Evolutionary conservation across 2,329 filamentous ascomycete genomes (phyloP).

Genomic region (Albifimbria verrucaria): DNA sequence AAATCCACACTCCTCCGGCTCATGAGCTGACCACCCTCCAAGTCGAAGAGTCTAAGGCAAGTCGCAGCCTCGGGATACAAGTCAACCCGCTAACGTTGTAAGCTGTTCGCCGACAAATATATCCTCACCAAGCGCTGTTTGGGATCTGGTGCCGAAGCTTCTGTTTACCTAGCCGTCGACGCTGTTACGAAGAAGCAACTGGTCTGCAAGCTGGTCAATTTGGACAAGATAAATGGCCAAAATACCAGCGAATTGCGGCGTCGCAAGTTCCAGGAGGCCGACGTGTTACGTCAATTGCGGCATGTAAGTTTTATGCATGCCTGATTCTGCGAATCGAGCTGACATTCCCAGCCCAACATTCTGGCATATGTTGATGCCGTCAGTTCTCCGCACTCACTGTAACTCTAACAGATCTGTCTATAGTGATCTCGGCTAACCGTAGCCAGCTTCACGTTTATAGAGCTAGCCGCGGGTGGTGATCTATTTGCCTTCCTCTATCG

Average conservation of each 20-base stretch:
- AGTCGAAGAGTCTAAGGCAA: slow-evolving; percentile 28
- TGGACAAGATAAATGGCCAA: slow-evolving; percentile 31
- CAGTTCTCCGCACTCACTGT: slow-evolving; percentile 45
- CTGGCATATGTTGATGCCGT: slow-evolving; percentile 50
- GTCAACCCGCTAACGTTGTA: slow-evolving; percentile 3
- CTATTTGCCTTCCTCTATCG: slow-evolving; percentile 45
- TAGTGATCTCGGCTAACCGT: neutral
- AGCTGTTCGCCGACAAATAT: slow-evolving; percentile 33
- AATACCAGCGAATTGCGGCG: slow-evolving; percentile 24
- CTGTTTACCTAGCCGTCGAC: slow-evolving; percentile 41
- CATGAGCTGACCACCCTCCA: slow-evolving; percentile 27
- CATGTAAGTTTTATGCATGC: slow-evolving; percentile 40
- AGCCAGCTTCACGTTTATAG: slow-evolving; percentile 51
- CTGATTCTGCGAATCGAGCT: slow-evolving; percentile 4
- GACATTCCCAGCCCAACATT: slow-evolving; percentile 47
- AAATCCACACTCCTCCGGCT: slow-evolving; percentile 19
- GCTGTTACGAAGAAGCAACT: slow-evolving; percentile 53
- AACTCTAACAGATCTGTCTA: slow-evolving; percentile 10
- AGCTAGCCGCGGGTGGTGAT: slow-evolving; percentile 54
- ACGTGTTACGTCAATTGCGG: slow-evolving; percentile 49
- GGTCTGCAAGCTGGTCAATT: slow-evolving; percentile 64
- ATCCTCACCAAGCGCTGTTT: slow-evolving; percentile 30
- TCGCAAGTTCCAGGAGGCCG: slow-evolving; percentile 44
- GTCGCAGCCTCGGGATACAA: neutral
- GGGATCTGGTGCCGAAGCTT: slow-evolving; percentile 33